These are phyloP conservation scores for Solanum etuberosum DNA, from an alignment of 257 asterid genomes.

Conservation along the genomic window DNA sequence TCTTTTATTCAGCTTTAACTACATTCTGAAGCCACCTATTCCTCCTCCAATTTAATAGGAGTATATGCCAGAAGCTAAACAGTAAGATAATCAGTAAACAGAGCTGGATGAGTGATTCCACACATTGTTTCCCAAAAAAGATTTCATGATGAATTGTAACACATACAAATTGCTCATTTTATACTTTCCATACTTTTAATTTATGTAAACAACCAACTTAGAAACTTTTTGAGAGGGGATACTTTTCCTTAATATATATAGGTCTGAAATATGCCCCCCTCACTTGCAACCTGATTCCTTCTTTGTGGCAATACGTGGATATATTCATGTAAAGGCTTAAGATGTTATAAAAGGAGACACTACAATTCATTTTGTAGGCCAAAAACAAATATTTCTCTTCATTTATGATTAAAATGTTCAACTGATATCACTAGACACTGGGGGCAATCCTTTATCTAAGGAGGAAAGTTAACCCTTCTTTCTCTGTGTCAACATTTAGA, in stretches of 20 bases:
- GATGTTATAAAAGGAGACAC: background rate
- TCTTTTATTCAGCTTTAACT: background rate
- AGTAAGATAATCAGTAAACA: background rate
- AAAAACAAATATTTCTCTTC: background rate
- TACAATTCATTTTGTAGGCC: too few relatives aligned
- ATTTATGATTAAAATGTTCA: background rate
- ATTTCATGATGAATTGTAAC: background rate
- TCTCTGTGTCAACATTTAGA: background rate
- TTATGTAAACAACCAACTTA: background rate
- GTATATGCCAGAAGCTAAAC: background rate
- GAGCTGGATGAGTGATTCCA: background rate
- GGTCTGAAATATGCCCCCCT: background rate
- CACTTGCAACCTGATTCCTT: background rate
- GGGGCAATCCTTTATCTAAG: background rate
- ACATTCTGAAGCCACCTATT: background rate
- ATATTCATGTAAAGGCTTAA: background rate
- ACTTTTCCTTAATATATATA: background rate
- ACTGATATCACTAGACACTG: background rate
- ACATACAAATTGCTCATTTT: background rate
- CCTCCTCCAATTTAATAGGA: background rate
- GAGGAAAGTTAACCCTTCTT: background rate
- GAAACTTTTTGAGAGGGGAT: background rate
- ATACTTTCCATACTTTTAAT: background rate
- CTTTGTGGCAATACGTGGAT: background rate
- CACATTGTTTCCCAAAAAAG: background rate